A percentile compares a stretch with the other conserved stretches of the same genome.
Conservation (phyloP, 176 grass and related monocot genomes). For the Hyparrhenia diplandra region DNA sequence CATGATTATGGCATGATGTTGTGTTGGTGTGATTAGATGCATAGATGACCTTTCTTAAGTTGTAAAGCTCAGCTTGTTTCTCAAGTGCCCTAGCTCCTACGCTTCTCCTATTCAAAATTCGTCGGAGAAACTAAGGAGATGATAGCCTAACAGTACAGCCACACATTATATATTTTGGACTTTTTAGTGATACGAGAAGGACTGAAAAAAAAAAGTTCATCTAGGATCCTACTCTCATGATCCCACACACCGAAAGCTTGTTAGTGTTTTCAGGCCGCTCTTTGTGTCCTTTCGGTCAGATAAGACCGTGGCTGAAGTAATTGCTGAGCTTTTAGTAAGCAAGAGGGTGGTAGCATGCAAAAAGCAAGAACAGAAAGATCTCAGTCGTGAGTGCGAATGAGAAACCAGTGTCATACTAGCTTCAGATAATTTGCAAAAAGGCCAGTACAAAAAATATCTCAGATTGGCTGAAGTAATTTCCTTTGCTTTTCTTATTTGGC, state of each 20-base stretch:
- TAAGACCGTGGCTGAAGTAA: constrained; percentile 23
- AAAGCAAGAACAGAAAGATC: constrained; percentile 8
- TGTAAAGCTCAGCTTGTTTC: constrained; percentile 4
- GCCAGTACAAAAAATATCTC: not conserved
- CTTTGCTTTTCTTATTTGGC: no score
- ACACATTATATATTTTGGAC: not conserved
- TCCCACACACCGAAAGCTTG: constrained; percentile 13
- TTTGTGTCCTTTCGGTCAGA: constrained; percentile 17
- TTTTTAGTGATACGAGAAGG: not conserved
- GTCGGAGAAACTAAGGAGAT: not conserved
- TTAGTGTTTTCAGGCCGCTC: not conserved
- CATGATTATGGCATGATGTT: not conserved
- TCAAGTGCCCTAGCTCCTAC: not conserved
- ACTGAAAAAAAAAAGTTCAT: not conserved
- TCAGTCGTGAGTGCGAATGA: not conserved
- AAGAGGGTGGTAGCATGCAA: not conserved
- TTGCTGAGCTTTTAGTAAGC: constrained; percentile 17
- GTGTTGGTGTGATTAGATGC: not conserved
- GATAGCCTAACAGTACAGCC: not conserved
- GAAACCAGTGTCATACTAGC: not conserved
- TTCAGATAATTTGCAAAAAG: not conserved
- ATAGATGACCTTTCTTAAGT: not conserved
- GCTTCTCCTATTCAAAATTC: not conserved
- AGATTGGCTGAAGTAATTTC: no score
- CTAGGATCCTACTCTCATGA: constrained; percentile 16